Evolutionary conservation across 2,329 filamentous ascomycete species (phyloP).

Genomic region (Lasiodiplodia sp.): DNA sequence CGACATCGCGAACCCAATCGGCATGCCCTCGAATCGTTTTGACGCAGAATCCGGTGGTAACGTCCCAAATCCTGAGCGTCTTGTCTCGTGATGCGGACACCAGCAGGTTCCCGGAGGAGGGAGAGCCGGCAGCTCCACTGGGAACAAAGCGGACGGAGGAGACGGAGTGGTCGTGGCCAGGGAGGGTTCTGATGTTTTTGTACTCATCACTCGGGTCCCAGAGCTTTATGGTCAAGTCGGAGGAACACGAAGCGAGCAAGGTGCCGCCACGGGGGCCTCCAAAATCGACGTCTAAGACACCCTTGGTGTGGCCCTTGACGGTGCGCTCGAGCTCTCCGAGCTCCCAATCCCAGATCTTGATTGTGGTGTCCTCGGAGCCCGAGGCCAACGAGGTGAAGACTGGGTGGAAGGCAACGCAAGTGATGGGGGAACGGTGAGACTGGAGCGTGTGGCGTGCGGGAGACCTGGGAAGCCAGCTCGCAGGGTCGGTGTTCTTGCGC

Average conservation of each 20-base stretch:
- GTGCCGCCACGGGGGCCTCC: slow-evolving; percentile 83
- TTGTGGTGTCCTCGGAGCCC: slow-evolving; percentile 88
- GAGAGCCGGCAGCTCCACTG: slow-evolving; percentile 78
- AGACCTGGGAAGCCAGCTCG: slow-evolving; percentile 83
- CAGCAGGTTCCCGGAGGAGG: slow-evolving; percentile 81
- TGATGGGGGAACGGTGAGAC: slow-evolving; percentile 82
- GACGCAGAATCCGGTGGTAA: slow-evolving; percentile 89
- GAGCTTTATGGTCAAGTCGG: slow-evolving; percentile 90
- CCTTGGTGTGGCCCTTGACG: slow-evolving; percentile 89
- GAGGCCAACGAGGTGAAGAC: slow-evolving; percentile 90
- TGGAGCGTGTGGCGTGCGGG: slow-evolving; percentile 83
- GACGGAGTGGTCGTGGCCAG: slow-evolving; percentile 91
- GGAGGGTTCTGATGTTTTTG: slow-evolving; percentile 91
- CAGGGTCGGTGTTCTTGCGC: slow-evolving; percentile 81
- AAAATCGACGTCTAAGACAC: slow-evolving; percentile 88
- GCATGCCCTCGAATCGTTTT: slow-evolving; percentile 86
- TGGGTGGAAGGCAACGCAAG: slow-evolving; percentile 90
- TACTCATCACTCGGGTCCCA: slow-evolving; percentile 94
- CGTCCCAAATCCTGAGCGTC: slow-evolving; percentile 88
- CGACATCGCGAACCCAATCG: slow-evolving; percentile 91
- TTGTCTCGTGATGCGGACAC: slow-evolving; percentile 87
- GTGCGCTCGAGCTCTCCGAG: slow-evolving; percentile 88
- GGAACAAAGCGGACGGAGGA: slow-evolving; percentile 89
- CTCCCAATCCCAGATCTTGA: slow-evolving; percentile 99
- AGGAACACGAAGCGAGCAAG: slow-evolving; percentile 82